Conservation (phyloP, 768 basidiomycete species). For the Rhodocollybia butyracea region DNA sequence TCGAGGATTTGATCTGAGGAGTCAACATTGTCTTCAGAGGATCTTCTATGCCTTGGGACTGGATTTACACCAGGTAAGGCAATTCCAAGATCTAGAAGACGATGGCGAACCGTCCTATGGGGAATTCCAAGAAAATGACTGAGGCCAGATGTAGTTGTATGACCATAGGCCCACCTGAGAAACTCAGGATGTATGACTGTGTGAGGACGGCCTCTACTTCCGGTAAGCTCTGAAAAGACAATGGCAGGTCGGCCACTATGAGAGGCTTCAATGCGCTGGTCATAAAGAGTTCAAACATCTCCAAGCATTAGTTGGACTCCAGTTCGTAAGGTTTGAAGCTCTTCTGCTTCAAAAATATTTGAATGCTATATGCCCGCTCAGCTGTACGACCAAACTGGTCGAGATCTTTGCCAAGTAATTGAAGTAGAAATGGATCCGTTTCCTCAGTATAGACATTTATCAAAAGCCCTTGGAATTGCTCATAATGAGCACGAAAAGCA, state of each 20-base stretch:
- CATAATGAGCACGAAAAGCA: too few species aligned
- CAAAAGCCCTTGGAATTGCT: too few species aligned
- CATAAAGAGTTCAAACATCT: neutral
- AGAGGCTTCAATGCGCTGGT: neutral
- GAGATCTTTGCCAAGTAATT: neutral
- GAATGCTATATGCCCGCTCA: neutral
- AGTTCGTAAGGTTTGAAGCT: neutral
- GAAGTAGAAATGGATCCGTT: too few species aligned
- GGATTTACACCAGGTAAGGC: slow-evolving; percentile 11
- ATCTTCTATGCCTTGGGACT: too few species aligned
- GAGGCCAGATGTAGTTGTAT: slow-evolving; percentile 13
- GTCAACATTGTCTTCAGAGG: too few species aligned
- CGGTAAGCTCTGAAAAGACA: neutral
- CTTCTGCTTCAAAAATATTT: neutral
- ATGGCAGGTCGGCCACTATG: neutral
- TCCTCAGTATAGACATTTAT: too few species aligned
- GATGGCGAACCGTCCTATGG: slow-evolving; percentile 11
- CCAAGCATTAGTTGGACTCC: neutral
- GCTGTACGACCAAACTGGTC: neutral
- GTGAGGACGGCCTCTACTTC: slow-evolving; percentile 6
- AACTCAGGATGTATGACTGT: slow-evolving; percentile 15
- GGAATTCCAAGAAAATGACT: slow-evolving; percentile 14
- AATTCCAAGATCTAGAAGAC: slow-evolving; percentile 16
- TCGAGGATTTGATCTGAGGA: too few species aligned
- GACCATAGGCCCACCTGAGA: slow-evolving; percentile 15